A percentile compares a stretch with the other conserved stretches of the same genome.
Evolutionary conservation across 2,329 filamentous ascomycete species (phyloP).

Genomic region (Sporothrix pallida): DNA sequence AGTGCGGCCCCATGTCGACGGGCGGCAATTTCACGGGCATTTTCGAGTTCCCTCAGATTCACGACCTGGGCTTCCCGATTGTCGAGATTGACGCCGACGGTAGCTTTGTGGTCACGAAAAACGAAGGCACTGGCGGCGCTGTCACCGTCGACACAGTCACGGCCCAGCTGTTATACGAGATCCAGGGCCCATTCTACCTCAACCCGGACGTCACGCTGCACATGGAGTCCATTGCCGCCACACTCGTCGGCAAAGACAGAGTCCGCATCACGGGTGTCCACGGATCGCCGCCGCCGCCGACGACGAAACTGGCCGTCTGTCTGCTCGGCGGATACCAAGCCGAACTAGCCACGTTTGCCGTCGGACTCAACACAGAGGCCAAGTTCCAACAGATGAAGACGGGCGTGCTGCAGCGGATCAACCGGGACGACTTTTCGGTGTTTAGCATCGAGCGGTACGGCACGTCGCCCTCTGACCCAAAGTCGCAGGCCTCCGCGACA

Average conservation of each 20-base stretch:
- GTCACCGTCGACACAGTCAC: conserved; percentile 42
- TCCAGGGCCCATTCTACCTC: conserved; percentile 49
- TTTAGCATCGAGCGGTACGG: conserved; percentile 45
- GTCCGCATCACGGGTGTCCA: conserved; percentile 50
- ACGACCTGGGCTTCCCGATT: conserved; percentile 47
- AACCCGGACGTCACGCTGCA: conserved; percentile 55
- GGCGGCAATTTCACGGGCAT: conserved; percentile 62
- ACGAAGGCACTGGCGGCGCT: conserved; percentile 45
- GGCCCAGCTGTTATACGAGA: conserved; percentile 31
- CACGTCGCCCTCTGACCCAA: conserved; percentile 38
- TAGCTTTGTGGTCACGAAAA: conserved; percentile 46
- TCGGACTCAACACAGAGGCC: conserved; percentile 41
- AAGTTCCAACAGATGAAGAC: conserved; percentile 42
- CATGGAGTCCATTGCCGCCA: conserved; percentile 11
- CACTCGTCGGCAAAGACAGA: background rate
- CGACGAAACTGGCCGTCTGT: conserved; percentile 58
- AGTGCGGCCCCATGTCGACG: conserved; percentile 60
- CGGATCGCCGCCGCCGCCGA: conserved; percentile 54
- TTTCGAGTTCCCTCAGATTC: conserved; percentile 44
- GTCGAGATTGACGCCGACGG: conserved; percentile 47
- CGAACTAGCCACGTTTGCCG: conserved; percentile 41
- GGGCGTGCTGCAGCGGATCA: conserved; percentile 41
- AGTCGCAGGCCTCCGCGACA: conserved; percentile 48
- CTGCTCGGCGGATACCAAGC: conserved; percentile 41
- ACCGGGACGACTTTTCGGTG: conserved; percentile 40